A percentile compares a stretch with the other conserved stretches of the same genome.
phyloP scores from a whole-genome alignment of 495 filamentous ascomycete species.

The Podospora conica region DNA sequence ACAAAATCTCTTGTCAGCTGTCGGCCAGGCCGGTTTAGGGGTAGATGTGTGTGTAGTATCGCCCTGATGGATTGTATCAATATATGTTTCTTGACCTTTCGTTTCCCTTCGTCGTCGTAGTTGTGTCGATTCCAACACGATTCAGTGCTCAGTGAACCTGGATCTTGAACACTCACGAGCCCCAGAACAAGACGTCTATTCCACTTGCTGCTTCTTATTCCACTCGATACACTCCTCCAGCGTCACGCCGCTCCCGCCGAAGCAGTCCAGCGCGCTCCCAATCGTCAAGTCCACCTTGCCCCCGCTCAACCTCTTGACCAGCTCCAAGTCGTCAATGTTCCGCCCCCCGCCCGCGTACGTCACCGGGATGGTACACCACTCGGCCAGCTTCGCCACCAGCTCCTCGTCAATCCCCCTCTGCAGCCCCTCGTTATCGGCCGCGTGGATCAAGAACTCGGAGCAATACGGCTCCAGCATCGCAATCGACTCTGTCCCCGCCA shows the following conservation, averaged over 20 bases:
- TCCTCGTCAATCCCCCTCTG: constrained; percentile 85
- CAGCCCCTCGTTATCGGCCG: constrained; percentile 95
- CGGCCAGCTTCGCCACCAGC: constrained; percentile 66
- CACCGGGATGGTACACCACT: constrained; percentile 85
- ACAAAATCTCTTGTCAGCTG: not conserved
- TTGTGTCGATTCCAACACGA: no score
- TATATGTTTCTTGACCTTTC: not conserved
- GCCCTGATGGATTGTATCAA: not conserved
- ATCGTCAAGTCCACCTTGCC: constrained; percentile 92
- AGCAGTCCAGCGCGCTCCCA: constrained; percentile 92
- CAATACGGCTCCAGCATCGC: constrained; percentile 76
- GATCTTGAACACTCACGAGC: not conserved
- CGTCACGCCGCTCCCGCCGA: constrained; percentile 78
- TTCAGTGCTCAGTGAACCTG: not conserved
- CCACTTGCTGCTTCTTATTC: constrained; percentile 53
- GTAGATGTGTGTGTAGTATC: not conserved
- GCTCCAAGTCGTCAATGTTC: constrained; percentile 68
- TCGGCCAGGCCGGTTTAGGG: not conserved
- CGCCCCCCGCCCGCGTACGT: constrained; percentile 95
- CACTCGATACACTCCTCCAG: constrained; percentile 85
- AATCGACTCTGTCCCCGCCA: constrained; percentile 58
- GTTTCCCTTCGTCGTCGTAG: not conserved
- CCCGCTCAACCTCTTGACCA: constrained; percentile 66
- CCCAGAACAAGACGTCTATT: not conserved
- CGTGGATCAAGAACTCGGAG: constrained; percentile 93